These are phyloP conservation scores for Entomortierella beljakovae DNA, from an alignment of 192 early-diverging fungal species.

Conservation along the genomic window DNA sequence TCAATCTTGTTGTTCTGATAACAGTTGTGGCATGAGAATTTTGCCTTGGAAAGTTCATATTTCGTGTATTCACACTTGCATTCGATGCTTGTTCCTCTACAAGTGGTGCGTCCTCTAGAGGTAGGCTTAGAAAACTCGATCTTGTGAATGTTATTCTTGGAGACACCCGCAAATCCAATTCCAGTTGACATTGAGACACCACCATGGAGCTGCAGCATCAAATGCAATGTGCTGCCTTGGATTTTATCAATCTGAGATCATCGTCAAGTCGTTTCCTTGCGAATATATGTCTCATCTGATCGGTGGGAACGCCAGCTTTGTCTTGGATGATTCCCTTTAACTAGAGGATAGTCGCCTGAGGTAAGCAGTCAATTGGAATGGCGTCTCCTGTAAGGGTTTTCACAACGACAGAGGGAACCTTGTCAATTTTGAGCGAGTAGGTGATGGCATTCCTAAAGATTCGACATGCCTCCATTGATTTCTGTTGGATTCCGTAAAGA, in stretches of 20 bases:
- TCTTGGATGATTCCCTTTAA: slow-evolving; percentile 81
- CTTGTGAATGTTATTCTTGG: too few species aligned
- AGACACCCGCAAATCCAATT: not conserved
- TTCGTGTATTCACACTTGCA: slow-evolving; percentile 3
- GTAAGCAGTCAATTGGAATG: not conserved
- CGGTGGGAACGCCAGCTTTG: slow-evolving; percentile 77
- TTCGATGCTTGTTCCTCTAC: slow-evolving; percentile 7
- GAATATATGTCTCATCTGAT: slow-evolving; percentile 78
- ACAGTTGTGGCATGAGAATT: slow-evolving; percentile 12
- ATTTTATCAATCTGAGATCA: slow-evolving; percentile 67
- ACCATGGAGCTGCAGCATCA: not conserved
- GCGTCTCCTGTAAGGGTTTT: too few species aligned
- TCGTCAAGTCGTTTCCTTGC: slow-evolving; percentile 79
- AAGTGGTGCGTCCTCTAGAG: not conserved
- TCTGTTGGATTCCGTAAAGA: too few species aligned
- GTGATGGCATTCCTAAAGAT: not conserved
- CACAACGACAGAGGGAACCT: not conserved
- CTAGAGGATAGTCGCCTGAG: slow-evolving; percentile 61
- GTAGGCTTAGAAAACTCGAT: too few species aligned
- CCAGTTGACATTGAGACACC: not conserved
- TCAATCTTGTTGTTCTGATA: not conserved
- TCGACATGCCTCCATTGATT: not conserved
- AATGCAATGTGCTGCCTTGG: slow-evolving; percentile 66
- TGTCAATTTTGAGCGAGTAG: not conserved
- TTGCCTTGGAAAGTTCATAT: slow-evolving; percentile 2